Evolutionary conservation across 208 protist genomes (phyloP), one percentile per base, ranked within the genome.

Genomic region (Novymonas esmeraldas): DNA sequence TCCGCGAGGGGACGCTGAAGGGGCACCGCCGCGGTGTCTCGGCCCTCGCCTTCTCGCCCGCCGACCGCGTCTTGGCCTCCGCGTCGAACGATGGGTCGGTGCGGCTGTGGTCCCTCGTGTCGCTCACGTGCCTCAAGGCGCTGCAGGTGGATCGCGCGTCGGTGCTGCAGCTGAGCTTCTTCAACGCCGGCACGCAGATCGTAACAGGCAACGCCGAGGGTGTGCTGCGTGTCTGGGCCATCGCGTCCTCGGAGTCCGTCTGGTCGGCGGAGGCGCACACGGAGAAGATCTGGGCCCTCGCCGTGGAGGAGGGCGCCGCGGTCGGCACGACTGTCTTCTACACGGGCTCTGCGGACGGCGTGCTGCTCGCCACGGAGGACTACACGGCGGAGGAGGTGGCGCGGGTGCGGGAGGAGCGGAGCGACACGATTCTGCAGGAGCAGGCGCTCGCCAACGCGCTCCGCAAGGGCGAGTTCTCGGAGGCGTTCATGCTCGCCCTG

Each of bases 141-240:
- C 70, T 97, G 44, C 91, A 97, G 81, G 70, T 75, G 50, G 87
- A 97, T 61, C 78, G 79, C 28, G 80, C 76, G 3, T 73, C 90
- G 6, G 88, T 96, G 46, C 74, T 96, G 64, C 87, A 94, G 73
- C 57, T 95, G 2, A 63, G 64, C 73, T 95, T 97, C 76, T 95
- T 97, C 73, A 96, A 97, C 66, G 56, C 54, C 28, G 90, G 89
- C 14, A 91, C 87, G 48, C 93, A 97, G 76, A 59, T 97, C 48
- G 87, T 95, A 29, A 93, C 85, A 0, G 84, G 82, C 39, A 94
- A 93, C 62, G 81, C 87, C 26, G 90, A 97, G 57, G 93, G 93
- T 45, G 85, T 97, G 79, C 69, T 97, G 73, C 90, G 89, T n/a
- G 90, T 97, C 49, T 97, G 93, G 93, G 93, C 89, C 4, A 78